phyloP scores from a whole-genome alignment of 2,329 filamentous ascomycete genomes.

The Alternaria sp. region DNA sequence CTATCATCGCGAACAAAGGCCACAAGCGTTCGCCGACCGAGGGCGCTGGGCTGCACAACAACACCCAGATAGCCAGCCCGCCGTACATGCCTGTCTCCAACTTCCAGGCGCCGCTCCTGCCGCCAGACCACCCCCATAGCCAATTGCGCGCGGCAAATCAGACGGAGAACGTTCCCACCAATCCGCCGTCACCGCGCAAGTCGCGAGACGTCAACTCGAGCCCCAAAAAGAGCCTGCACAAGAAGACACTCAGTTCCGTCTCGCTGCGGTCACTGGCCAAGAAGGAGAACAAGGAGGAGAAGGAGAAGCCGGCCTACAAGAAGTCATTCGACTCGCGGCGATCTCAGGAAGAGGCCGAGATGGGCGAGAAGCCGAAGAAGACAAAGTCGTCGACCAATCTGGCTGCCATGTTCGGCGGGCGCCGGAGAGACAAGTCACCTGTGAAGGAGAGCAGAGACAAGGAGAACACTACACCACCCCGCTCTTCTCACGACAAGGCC shows the following conservation, averaged over 20 bases:
- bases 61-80: conserved; percentile 19
- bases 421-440: conserved; percentile 66
- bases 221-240: conserved; percentile 52
- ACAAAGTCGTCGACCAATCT: conserved; percentile 84
- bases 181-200: conserved; percentile 46
- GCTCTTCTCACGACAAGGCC: conserved; percentile 52
- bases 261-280: conserved; percentile 60
- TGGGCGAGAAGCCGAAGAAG: conserved; percentile 64
- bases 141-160: conserved; percentile 34
- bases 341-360: conserved; percentile 35
- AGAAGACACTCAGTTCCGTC: conserved; percentile 61
- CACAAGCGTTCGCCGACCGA: conserved; percentile 57
- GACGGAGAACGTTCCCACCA: conserved; percentile 47
- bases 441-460: conserved; percentile 67
- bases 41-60: conserved; percentile 37
- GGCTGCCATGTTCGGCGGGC: conserved; percentile 74
- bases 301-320: conserved; percentile 40
- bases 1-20: conserved; percentile 55
- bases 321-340: conserved; percentile 38
- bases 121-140: conserved; percentile 57
- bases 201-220: conserved; percentile 46
- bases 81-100: conserved; percentile 35
- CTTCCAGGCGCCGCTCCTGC: conserved; percentile 52
- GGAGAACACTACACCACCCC: conserved; percentile 75
- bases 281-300: conserved; percentile 31